A percentile compares a stretch with the other conserved stretches of the same genome.
Conservation (phyloP, 176 grass and related monocot genomes). For the Phoenix roebelenii region DNA sequence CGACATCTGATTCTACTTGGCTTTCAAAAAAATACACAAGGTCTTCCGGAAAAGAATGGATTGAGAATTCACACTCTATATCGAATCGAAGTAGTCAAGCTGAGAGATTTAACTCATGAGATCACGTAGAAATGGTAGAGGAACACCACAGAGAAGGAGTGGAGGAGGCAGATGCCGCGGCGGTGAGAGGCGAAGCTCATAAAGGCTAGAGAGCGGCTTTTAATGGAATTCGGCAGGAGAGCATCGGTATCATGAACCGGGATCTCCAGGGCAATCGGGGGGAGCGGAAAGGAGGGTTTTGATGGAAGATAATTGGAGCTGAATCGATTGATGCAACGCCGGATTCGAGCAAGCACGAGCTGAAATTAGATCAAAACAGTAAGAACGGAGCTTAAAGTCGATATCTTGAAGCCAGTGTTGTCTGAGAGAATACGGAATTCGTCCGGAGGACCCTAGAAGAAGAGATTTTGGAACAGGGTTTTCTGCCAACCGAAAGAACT, state of each 20-base stretch:
- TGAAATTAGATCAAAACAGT: neutral
- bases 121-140: constrained; percentile 99
- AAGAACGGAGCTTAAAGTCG: neutral
- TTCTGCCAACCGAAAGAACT: neutral
- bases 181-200: constrained; percentile 72
- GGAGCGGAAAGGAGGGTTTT: neutral
- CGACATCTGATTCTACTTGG: too few relatives aligned
- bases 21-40: too few relatives aligned
- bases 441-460: neutral
- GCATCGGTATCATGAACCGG: constrained; percentile 33
- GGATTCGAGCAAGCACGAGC: neutral
- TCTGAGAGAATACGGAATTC: neutral
- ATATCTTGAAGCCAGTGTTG: neutral
- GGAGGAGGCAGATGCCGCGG: constrained; percentile 74
- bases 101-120: constrained; percentile 46
- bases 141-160: constrained; percentile 95
- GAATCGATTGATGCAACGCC: neutral
- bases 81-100: too few relatives aligned
- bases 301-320: neutral
- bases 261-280: constrained; percentile 40
- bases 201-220: constrained; percentile 43
- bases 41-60: too few relatives aligned
- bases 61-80: too few relatives aligned
- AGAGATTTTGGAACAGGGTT: neutral
- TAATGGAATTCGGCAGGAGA: constrained; percentile 21